A percentile compares a stretch with the other conserved stretches of the same genome.
Evolutionary conservation across 2,329 filamentous ascomycete genomes (phyloP).

Genomic region (Cercospora beticola): DNA sequence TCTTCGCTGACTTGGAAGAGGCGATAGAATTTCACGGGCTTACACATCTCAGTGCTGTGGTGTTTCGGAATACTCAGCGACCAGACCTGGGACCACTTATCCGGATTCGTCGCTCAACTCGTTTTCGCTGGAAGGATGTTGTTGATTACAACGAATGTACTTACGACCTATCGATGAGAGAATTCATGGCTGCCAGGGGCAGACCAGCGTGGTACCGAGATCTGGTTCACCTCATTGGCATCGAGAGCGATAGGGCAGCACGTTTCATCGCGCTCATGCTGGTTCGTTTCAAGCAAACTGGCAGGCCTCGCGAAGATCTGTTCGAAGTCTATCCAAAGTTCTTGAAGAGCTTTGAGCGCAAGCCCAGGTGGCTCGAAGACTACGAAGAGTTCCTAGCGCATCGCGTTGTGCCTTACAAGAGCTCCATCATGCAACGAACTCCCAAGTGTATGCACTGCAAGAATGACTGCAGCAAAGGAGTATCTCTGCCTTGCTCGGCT

Average conservation of each 20-base stretch:
- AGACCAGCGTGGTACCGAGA: slow-evolving; percentile 16
- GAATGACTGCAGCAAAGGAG: neutral
- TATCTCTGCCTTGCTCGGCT: slow-evolving; percentile 6
- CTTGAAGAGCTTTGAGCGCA: slow-evolving; percentile 9
- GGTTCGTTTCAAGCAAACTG: neutral
- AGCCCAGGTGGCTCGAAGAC: slow-evolving; percentile 1
- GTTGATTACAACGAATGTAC: slow-evolving; percentile 5
- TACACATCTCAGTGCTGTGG: slow-evolving; percentile 2
- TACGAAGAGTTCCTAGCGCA: neutral
- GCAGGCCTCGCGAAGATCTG: slow-evolving; percentile 2
- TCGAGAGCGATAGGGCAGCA: slow-evolving; percentile 15
- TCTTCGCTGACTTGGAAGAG: slow-evolving; percentile 13
- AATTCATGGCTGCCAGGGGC: slow-evolving; percentile 11
- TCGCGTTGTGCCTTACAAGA: neutral
- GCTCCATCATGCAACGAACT: neutral
- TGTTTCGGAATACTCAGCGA: slow-evolving; percentile 4
- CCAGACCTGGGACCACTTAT: slow-evolving; percentile 3
- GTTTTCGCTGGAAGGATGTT: slow-evolving; percentile 1
- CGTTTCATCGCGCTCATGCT: slow-evolving; percentile 14
- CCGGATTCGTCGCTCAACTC: slow-evolving; percentile 10
- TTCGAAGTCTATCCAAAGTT: slow-evolving; percentile 9
- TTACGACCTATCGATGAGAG: slow-evolving; percentile 9
- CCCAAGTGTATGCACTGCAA: slow-evolving; percentile 4
- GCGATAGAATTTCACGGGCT: slow-evolving; percentile 9
- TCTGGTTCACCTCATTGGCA: slow-evolving; percentile 16